phyloP scores from a whole-genome alignment of 768 basidiomycete species.

The Macrolepiota fuliginosa region DNA sequence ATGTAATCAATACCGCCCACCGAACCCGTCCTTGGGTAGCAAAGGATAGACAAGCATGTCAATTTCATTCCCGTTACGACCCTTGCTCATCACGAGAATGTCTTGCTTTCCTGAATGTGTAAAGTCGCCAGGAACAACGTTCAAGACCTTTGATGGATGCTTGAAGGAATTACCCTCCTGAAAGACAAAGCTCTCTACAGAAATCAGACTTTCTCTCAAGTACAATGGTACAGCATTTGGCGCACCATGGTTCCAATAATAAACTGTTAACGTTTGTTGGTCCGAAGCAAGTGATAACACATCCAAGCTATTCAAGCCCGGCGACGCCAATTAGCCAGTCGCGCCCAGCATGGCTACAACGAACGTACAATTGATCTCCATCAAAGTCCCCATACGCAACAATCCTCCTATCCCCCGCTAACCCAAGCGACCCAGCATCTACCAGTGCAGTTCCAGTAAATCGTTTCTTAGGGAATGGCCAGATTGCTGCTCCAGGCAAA shows the following conservation, averaged over 20 bases:
- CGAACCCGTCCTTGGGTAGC: slow-evolving; percentile 57
- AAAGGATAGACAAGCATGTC: slow-evolving; percentile 74
- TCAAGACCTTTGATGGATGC: slow-evolving; percentile 60
- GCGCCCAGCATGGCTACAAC: not conserved
- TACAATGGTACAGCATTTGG: not conserved
- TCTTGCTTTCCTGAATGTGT: slow-evolving; percentile 91
- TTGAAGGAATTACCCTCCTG: slow-evolving; percentile 46
- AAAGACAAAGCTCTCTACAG: slow-evolving; percentile 59
- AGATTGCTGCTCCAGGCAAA: slow-evolving; percentile 25
- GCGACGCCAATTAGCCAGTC: not conserved
- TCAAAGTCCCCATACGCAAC: slow-evolving; percentile 95
- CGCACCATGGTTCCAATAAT: slow-evolving; percentile 82
- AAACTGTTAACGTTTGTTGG: slow-evolving; percentile 72
- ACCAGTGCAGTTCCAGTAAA: slow-evolving; percentile 82
- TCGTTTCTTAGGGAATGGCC: slow-evolving; percentile 88
- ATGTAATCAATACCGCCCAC: slow-evolving; percentile 35
- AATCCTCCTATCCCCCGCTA: slow-evolving; percentile 69
- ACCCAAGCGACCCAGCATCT: slow-evolving; percentile 75
- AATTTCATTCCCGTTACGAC: slow-evolving; percentile 44
- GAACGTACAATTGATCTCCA: slow-evolving; percentile 88
- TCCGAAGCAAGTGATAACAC: slow-evolving; percentile 72
- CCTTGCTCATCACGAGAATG: slow-evolving; percentile 80
- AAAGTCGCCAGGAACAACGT: slow-evolving; percentile 92
- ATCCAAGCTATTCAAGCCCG: slow-evolving; percentile 58
- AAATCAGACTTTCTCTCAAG: slow-evolving; percentile 1